Evolutionary conservation across 2,329 filamentous ascomycete species (phyloP).

Genomic region (Trichoderma koningiopsis): DNA sequence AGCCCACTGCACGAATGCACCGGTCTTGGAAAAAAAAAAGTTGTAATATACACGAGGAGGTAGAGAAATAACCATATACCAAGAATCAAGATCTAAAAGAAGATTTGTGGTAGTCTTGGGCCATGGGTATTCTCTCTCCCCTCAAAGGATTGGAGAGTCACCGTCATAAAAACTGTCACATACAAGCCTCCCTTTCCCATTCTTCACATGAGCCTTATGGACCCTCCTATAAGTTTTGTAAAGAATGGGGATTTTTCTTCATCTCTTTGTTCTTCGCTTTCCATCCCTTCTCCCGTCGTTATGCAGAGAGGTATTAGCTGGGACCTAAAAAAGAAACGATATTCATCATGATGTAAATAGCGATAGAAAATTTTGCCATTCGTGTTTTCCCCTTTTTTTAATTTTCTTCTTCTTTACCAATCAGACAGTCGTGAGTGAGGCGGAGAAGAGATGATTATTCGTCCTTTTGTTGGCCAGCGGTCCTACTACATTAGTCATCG

Average conservation of each 20-base stretch:
- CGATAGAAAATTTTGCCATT: constrained; percentile 12
- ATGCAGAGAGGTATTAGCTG: constrained; percentile 17
- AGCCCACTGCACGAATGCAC: constrained; percentile 18
- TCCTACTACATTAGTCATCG: constrained; percentile 36
- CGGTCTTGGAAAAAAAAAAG: constrained; percentile 18
- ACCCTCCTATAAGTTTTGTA: constrained; percentile 2
- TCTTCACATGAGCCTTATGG: neutral
- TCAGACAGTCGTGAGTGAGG: constrained; percentile 35
- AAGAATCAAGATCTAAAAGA: neutral
- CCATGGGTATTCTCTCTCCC: neutral
- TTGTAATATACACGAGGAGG: constrained; percentile 19
- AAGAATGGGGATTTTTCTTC: constrained; percentile 15
- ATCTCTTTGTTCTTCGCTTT: neutral
- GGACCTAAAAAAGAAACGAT: constrained; percentile 1
- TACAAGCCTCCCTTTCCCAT: neutral
- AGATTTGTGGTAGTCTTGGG: neutral
- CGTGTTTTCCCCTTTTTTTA: neutral
- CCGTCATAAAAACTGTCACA: constrained; percentile 16
- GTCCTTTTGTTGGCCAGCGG: constrained; percentile 31
- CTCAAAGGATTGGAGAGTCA: constrained; percentile 2
- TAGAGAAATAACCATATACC: neutral
- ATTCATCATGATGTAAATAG: constrained; percentile 30
- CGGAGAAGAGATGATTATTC: constrained; percentile 30
- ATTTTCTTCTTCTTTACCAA: constrained; percentile 29
- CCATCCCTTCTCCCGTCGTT: neutral